A percentile compares a stretch with the other conserved stretches of the same genome.
phyloP scores from a whole-genome alignment of 768 basidiomycete genomes.

The Lactarius tabidus region DNA sequence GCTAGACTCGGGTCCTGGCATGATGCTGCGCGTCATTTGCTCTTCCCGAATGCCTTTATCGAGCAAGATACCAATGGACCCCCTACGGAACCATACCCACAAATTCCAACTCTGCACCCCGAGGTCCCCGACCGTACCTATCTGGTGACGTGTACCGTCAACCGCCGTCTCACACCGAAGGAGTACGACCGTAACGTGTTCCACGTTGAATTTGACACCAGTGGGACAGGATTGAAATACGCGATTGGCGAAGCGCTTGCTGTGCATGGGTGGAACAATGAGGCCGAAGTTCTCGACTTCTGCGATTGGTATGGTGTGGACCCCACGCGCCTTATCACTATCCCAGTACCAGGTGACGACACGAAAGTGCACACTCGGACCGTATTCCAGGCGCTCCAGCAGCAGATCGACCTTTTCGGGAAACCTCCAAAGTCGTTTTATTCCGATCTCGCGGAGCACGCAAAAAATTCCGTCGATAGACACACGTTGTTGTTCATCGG shows the following conservation, averaged over 20 bases:
- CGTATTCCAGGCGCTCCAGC: slow-evolving; percentile 91
- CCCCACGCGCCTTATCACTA: slow-evolving; percentile 71
- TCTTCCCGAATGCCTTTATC: slow-evolving; percentile 81
- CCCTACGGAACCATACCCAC: slow-evolving; percentile 44
- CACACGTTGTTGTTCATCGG: slow-evolving; percentile 89
- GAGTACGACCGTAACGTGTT: slow-evolving; percentile 99
- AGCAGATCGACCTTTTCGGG: slow-evolving; percentile 95
- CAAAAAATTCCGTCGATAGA: slow-evolving; percentile 63
- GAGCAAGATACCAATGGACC: slow-evolving; percentile 39
- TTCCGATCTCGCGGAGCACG: slow-evolving; percentile 75
- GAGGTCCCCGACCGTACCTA: slow-evolving; percentile 86
- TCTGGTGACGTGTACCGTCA: slow-evolving; percentile 91
- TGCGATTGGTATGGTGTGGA: slow-evolving; percentile 90
- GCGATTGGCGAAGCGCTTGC: slow-evolving; percentile 96
- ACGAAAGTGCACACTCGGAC: slow-evolving; percentile 84
- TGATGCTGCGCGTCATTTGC: slow-evolving; percentile 79
- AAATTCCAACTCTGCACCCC: slow-evolving; percentile 74
- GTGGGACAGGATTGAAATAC: slow-evolving; percentile 91
- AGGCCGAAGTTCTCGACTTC: slow-evolving; percentile 81
- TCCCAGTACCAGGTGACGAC: slow-evolving; percentile 63
- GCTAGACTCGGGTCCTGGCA: slow-evolving; percentile 71
- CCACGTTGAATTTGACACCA: slow-evolving; percentile 93
- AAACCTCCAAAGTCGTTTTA: slow-evolving; percentile 96
- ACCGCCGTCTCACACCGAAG: slow-evolving; percentile 87
- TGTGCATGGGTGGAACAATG: slow-evolving; percentile 97